Conservation (phyloP, 2,329 filamentous ascomycete genomes). For the Arthrobotrys sinensis region DNA sequence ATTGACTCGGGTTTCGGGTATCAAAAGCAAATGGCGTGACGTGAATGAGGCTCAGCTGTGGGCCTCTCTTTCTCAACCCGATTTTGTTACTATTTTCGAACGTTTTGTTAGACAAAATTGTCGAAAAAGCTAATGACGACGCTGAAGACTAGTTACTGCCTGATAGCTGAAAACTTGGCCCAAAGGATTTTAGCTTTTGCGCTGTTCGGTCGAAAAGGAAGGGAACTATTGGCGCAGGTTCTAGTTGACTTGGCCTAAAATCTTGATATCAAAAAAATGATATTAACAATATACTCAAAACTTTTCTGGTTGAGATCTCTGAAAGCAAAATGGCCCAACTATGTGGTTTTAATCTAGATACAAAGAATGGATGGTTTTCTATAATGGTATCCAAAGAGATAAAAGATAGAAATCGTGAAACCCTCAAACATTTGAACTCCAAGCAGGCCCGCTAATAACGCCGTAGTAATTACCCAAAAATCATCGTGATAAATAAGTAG, state of each 20-base stretch:
- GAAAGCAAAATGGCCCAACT: not conserved
- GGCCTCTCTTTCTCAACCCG: not conserved
- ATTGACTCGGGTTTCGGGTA: constrained; percentile 12
- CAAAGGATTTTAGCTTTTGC: constrained; percentile 6
- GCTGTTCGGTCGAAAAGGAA: not conserved
- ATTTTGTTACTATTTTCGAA: constrained; percentile 48
- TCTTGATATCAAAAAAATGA: not conserved
- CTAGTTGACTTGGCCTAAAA: not conserved
- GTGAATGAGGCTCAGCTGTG: constrained; percentile 25
- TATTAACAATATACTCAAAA: not conserved
- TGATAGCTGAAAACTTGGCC: not conserved
- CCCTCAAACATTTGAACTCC: constrained; percentile 11
- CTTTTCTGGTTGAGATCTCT: not conserved
- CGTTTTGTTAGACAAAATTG: not conserved
- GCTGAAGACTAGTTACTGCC: constrained; percentile 3
- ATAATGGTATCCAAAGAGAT: constrained; percentile 43
- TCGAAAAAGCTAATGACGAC: constrained; percentile 19
- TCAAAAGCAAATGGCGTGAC: constrained; percentile 49
- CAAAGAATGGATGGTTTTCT: constrained; percentile 46
- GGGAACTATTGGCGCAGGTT: not conserved
- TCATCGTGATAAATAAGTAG: constrained; percentile 27
- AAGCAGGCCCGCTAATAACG: constrained; percentile 38
- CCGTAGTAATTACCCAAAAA: constrained; percentile 30
- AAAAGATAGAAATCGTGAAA: constrained; percentile 14
- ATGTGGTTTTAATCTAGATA: constrained; percentile 37